These are phyloP conservation scores for Candida maesae DNA, from an alignment of 805 yeast genomes.

Conservation along the genomic window DNA sequence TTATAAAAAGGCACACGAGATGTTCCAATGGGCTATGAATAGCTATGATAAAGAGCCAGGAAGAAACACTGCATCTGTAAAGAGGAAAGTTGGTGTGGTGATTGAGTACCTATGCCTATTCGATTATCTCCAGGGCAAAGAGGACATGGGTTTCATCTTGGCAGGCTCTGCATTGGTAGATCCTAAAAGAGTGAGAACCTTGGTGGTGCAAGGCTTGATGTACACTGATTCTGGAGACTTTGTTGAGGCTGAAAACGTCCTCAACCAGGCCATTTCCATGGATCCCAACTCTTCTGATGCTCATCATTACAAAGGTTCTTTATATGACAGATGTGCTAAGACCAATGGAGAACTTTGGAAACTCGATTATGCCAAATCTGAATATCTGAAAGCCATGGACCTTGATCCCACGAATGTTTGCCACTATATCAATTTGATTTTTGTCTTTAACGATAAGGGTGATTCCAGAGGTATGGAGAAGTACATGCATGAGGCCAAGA, in stretches of 20 bases:
- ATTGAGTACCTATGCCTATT: neutral
- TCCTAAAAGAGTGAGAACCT: neutral
- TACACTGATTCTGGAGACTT: neutral
- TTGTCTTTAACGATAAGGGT: too few species aligned
- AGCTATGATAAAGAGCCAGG: neutral
- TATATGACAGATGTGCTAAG: neutral
- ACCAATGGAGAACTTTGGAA: neutral
- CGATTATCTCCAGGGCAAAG: neutral
- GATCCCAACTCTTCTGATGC: neutral
- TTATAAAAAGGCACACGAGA: neutral
- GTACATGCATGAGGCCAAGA: too few species aligned
- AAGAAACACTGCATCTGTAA: neutral
- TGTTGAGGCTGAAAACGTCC: neutral
- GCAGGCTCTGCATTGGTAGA: neutral
- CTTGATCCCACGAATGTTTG: neutral
- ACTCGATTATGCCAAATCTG: neutral
- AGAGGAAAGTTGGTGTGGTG: neutral
- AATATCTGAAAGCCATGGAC: neutral
- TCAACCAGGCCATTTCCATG: neutral
- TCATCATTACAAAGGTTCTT: neutral
- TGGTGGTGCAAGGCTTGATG: neutral
- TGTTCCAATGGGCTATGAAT: neutral
- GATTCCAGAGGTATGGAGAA: too few species aligned
- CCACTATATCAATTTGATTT: too few species aligned
- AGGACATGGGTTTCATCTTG: neutral